Percentiles rank a stretch among this genome's conserved stretches.
Evolutionary conservation across 306 rosid species (phyloP).

Genomic region (Pachyrhizus erosus): DNA sequence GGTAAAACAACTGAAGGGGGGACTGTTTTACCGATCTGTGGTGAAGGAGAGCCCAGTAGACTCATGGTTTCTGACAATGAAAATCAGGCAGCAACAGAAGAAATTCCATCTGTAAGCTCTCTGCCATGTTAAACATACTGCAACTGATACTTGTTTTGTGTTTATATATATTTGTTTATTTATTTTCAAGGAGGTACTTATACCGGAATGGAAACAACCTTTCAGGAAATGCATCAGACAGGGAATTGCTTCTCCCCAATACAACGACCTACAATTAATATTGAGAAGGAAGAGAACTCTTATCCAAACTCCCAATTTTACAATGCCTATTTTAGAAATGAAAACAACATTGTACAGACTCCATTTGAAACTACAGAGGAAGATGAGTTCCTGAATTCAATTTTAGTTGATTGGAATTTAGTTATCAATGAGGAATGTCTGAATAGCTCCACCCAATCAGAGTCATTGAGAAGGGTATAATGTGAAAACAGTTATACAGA

Average conservation of each 20-base stretch:
- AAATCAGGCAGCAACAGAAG: neutral
- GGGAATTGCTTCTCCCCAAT: neutral
- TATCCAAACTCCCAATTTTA: neutral
- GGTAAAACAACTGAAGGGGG: conserved; percentile 41
- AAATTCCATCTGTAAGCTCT: conserved; percentile 53
- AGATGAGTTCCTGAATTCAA: neutral
- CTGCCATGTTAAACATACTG: conserved; percentile 5
- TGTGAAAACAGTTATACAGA: conserved; percentile 48
- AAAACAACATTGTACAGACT: neutral
- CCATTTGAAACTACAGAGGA: neutral
- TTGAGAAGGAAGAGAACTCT: neutral
- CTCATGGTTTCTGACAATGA: conserved; percentile 25
- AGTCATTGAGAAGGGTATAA: conserved; percentile 28
- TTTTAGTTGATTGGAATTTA: neutral
- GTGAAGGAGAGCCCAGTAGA: conserved; percentile 50
- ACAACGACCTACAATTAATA: conserved; percentile 11
- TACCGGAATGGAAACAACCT: neutral
- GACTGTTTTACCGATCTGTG: neutral
- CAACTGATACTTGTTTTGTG: neutral
- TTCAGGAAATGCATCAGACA: neutral
- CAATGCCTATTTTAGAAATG: conserved; percentile 13
- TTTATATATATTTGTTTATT: neutral
- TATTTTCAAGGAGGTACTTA: conserved; percentile 33
- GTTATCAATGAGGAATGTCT: neutral
- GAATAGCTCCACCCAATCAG: neutral